These are phyloP conservation scores for Penicillium nordicum DNA, from an alignment of 2,329 filamentous ascomycete species.

Conservation along the genomic window DNA sequence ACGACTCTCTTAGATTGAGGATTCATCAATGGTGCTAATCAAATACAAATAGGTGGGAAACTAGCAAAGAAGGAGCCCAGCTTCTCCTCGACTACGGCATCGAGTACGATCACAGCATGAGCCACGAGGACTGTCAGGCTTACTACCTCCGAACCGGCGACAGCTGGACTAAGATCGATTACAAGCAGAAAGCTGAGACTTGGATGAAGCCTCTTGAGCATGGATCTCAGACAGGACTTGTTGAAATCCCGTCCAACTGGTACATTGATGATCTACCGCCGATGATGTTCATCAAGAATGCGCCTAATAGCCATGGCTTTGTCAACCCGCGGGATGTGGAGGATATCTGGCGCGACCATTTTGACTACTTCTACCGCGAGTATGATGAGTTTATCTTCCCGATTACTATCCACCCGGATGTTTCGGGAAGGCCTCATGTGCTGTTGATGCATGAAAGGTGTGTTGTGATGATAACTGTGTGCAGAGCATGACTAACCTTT, in stretches of 20 bases:
- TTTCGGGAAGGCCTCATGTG: constrained; percentile 67
- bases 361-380: constrained; percentile 69
- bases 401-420: constrained; percentile 72
- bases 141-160: constrained; percentile 46
- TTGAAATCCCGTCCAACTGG: constrained; percentile 46
- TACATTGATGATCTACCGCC: constrained; percentile 45
- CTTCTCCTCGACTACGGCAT: constrained; percentile 44
- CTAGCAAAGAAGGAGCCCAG: constrained; percentile 60
- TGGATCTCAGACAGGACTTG: constrained; percentile 38
- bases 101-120: constrained; percentile 46
- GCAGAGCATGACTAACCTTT: neutral
- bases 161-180: constrained; percentile 45
- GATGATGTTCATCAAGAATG: constrained; percentile 46
- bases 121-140: constrained; percentile 44
- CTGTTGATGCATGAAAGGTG: constrained; percentile 69
- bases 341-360: constrained; percentile 60
- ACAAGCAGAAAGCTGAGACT: constrained; percentile 36
- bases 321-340: constrained; percentile 57
- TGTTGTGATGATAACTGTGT: constrained; percentile 4
- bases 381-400: constrained; percentile 75
- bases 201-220: constrained; percentile 52
- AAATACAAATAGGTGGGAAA: constrained; percentile 56
- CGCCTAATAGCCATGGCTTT: constrained; percentile 55
- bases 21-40: neutral
- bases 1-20: neutral